A percentile compares a stretch with the other conserved stretches of the same genome.
phyloP scores from a whole-genome alignment of 2,329 filamentous ascomycete genomes.

The Macrophomina tecta region DNA sequence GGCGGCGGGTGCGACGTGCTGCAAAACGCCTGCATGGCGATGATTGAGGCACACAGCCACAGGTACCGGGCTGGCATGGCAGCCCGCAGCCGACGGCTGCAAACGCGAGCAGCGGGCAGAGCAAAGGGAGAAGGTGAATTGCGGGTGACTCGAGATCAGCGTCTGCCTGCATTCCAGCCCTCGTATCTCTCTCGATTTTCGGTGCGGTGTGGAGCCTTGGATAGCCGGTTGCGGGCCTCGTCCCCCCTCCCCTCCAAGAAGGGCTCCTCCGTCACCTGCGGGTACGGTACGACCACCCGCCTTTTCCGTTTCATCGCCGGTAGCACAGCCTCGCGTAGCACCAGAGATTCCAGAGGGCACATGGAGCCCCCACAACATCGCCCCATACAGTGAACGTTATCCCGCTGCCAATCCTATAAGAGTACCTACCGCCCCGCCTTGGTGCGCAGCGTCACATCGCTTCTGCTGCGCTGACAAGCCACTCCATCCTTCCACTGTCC shows the following conservation, averaged over 20 bases:
- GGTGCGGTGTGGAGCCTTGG: constrained; percentile 1
- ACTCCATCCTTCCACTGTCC: constrained; percentile 20
- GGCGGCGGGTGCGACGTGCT: constrained; percentile 22
- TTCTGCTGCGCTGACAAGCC: constrained; percentile 14
- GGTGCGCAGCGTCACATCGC: not conserved
- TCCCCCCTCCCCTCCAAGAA: not conserved
- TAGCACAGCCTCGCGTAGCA: constrained; percentile 21
- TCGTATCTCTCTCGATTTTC: not conserved
- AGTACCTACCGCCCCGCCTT: not conserved
- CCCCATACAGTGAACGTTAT: constrained; percentile 11
- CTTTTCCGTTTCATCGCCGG: constrained; percentile 7
- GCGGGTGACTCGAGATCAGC: not conserved
- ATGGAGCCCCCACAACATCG: constrained; percentile 3
- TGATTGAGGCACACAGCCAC: not conserved
- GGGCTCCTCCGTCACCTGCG: not conserved
- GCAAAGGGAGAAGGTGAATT: not conserved
- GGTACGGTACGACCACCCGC: not conserved
- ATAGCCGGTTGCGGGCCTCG: constrained; percentile 11
- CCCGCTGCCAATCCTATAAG: not conserved
- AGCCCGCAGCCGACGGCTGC: not conserved
- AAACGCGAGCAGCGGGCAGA: not conserved
- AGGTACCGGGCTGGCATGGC: not conserved
- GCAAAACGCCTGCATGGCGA: constrained; percentile 15
- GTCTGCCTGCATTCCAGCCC: not conserved
- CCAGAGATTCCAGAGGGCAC: constrained; percentile 10